Evolutionary conservation across 345 rosid species (phyloP), one percentile per base, ranked within the genome.

Genomic region (Atalantia buxifolia): DNA sequence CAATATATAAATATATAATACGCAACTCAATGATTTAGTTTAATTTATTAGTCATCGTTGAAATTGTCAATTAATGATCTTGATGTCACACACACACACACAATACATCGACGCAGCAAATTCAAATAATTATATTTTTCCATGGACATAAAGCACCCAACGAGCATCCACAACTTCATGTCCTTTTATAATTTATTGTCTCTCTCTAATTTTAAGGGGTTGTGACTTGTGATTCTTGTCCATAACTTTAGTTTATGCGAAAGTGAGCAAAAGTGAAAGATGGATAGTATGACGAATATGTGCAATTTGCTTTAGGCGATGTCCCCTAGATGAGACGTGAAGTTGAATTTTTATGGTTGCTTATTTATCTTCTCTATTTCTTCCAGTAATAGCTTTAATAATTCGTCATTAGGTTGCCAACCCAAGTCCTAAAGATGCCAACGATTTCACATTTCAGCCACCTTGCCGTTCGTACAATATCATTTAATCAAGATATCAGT

Each of bases 141-240:
- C 35, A 31, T 63, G 72, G 73, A 73, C 84, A 69, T 70, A 56
- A 77, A 72, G 70, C 62, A 81, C 24, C 67, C 79, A 70, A 36
- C 60, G 27, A 28, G 77, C 74, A n/a, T 67, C 77, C 69, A 72
- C 61, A 27, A 71, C 24, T 56, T 28, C 73, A 73, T 30, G 50
- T 45, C 18, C 50, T 45, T 42, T 13, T 45, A 45, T 45, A 5
- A 12, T 45, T 45, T 45, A 45, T 45, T 45, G 13, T 10, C 3
- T 45, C 18, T 45, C 18, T 45, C 50, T 45, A 45, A 45, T 27
- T 12, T 70, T 38, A 2, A 33, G 31, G 73, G 69, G 0, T 21
- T 66, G 66, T 28, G 61, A 69, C 60, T 21, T 66, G 66, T 28
- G 61, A 69, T 69, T 60, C 35, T 42, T 6, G 50, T n/a, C 67